Evolutionary conservation across 768 basidiomycete genomes (phyloP).

Genomic region (Phallus indusiatus): DNA sequence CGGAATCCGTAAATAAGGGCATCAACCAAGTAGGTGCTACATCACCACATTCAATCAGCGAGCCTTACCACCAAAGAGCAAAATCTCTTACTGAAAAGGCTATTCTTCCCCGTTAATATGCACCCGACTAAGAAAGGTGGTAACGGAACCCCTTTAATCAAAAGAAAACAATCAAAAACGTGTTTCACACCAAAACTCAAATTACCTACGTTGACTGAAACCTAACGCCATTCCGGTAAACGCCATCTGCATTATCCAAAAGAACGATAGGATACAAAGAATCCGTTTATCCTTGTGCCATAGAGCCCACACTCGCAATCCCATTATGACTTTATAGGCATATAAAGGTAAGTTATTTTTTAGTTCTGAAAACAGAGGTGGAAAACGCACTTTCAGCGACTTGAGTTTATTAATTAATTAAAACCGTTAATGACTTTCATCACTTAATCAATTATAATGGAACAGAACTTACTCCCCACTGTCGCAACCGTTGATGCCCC

Average conservation of each 20-base stretch:
- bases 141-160: not conserved
- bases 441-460: not conserved
- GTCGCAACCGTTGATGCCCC: constrained; percentile 1
- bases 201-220: not conserved
- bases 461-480: constrained; percentile 5
- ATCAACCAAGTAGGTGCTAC: constrained; percentile 4
- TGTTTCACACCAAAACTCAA: not conserved
- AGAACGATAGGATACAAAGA: not conserved
- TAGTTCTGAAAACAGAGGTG: not conserved
- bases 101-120: constrained; percentile 6
- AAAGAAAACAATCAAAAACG: not conserved
- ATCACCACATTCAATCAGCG: too few relatives aligned
- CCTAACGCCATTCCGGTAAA: constrained; percentile 1
- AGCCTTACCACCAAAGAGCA: not conserved
- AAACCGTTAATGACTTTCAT: not conserved
- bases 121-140: constrained; percentile 4
- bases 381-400: not conserved
- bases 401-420: not conserved
- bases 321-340: constrained; percentile 7
- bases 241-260: constrained; percentile 1
- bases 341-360: not conserved
- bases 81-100: not conserved
- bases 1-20: constrained; percentile 5
- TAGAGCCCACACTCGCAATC: constrained; percentile 5
- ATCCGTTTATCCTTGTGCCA: constrained; percentile 1